These are phyloP conservation scores for Colletotrichum eremochloae DNA, from an alignment of 2,329 filamentous ascomycete species.

Conservation along the genomic window DNA sequence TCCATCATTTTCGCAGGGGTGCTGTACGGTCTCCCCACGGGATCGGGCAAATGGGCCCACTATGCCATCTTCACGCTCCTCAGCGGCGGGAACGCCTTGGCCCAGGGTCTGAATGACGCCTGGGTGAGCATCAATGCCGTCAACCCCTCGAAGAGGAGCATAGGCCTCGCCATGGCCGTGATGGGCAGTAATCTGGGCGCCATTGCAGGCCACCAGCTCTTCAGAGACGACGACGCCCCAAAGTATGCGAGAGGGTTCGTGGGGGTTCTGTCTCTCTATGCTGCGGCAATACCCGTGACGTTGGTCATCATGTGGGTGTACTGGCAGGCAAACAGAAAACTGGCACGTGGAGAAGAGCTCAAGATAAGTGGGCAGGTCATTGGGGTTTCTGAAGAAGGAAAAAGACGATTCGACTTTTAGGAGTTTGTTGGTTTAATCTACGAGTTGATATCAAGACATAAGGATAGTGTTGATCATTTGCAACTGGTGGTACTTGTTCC, in stretches of 20 bases:
- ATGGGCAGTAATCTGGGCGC: conserved; percentile 42
- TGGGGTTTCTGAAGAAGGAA: background rate
- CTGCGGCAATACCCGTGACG: conserved; percentile 41
- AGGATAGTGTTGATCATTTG: no score
- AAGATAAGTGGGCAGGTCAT: conserved; percentile 9
- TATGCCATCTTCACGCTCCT: conserved; percentile 41
- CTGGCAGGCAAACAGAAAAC: conserved; percentile 44
- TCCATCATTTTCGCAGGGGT: conserved; percentile 39
- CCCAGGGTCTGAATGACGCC: conserved; percentile 38
- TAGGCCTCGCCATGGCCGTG: conserved; percentile 41
- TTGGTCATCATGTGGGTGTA: conserved; percentile 45
- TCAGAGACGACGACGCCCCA: conserved; percentile 35
- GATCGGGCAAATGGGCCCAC: conserved; percentile 25
- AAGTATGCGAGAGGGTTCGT: conserved; percentile 37
- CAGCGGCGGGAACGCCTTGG: conserved; percentile 37
- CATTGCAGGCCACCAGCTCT: conserved; percentile 34
- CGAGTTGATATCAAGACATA: no score
- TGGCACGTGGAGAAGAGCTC: conserved; percentile 4
- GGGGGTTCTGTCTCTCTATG: conserved; percentile 37
- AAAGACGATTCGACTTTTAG: conserved; percentile 15
- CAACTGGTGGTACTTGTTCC: no score
- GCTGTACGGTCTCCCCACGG: conserved; percentile 26
- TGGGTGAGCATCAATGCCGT: conserved; percentile 42
- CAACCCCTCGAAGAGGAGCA: conserved; percentile 26
- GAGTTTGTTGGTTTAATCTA: background rate